Conservation (phyloP, 2,329 filamentous ascomycete species). For the Colletotrichum sp. region DNA sequence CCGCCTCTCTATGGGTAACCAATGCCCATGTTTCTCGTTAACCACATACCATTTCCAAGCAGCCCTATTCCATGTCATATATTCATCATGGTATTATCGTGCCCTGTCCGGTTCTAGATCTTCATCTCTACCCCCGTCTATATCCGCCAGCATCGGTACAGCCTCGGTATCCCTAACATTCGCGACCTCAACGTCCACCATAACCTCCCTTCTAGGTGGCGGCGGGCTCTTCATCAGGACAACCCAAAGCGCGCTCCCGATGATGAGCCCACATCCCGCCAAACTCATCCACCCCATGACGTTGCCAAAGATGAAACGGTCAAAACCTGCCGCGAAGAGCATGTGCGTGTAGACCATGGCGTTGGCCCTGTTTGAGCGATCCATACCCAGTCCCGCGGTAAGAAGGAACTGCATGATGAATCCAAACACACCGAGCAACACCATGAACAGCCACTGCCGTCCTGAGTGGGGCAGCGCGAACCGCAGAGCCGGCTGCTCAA, state of each 20-base stretch:
- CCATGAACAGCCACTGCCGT: constrained; percentile 69
- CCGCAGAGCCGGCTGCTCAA: constrained; percentile 50
- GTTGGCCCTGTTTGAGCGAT: constrained; percentile 66
- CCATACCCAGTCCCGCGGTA: constrained; percentile 75
- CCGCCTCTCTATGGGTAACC: neutral
- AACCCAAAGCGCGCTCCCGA: constrained; percentile 58
- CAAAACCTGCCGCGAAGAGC: constrained; percentile 59
- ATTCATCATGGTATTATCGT: neutral
- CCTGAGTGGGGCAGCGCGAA: constrained; percentile 45
- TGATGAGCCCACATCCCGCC: constrained; percentile 55
- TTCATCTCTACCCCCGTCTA: constrained; percentile 29
- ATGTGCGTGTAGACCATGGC: constrained; percentile 65
- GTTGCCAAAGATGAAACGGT: constrained; percentile 57
- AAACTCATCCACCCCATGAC: constrained; percentile 54
- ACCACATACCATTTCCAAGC: neutral
- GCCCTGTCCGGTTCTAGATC: constrained; percentile 16
- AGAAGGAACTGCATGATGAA: constrained; percentile 89
- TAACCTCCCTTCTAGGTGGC: constrained; percentile 30
- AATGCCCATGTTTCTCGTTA: neutral
- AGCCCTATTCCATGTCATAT: neutral
- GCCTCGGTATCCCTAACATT: constrained; percentile 37
- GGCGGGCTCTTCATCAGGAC: constrained; percentile 47
- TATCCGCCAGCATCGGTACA: constrained; percentile 43
- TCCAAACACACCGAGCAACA: constrained; percentile 73
- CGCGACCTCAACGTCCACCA: constrained; percentile 35